Evolutionary conservation across 768 basidiomycete genomes (phyloP).

Genomic region (Coprinopsis marcescibilis): DNA sequence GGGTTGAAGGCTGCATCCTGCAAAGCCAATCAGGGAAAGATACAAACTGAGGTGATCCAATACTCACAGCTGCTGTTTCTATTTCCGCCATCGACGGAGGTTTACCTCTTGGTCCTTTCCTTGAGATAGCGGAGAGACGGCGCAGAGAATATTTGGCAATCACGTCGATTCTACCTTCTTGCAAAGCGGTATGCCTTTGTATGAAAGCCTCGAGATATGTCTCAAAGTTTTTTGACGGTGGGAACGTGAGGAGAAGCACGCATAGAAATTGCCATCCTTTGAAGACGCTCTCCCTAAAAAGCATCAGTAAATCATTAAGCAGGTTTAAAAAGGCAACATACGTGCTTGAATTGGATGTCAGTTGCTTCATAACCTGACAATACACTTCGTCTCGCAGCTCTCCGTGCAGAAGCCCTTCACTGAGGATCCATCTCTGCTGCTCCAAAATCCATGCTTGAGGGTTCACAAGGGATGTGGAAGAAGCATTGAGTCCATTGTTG

Average conservation of each 20-base stretch:
- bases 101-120: constrained; percentile 84
- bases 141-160: constrained; percentile 90
- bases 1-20: constrained; percentile 93
- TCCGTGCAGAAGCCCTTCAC: constrained; percentile 70
- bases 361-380: constrained; percentile 89
- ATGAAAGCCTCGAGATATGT: constrained; percentile 79
- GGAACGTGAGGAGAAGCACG: constrained; percentile 86
- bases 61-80: constrained; percentile 76
- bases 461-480: constrained; percentile 39
- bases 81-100: constrained; percentile 80
- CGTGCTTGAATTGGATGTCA: constrained; percentile 76
- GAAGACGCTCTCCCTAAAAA: constrained; percentile 70
- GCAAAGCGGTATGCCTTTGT: constrained; percentile 55
- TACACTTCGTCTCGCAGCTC: constrained; percentile 93
- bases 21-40: constrained; percentile 11
- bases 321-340: constrained; percentile 32
- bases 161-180: constrained; percentile 75
- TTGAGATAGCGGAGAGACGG: constrained; percentile 67
- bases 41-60: background rate
- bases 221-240: constrained; percentile 91
- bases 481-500: constrained; percentile 40
- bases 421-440: constrained; percentile 82
- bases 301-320: constrained; percentile 4
- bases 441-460: constrained; percentile 49
- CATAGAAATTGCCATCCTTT: constrained; percentile 93